phyloP scores from a whole-genome alignment of 805 yeast genomes.

The Candida piceae region DNA sequence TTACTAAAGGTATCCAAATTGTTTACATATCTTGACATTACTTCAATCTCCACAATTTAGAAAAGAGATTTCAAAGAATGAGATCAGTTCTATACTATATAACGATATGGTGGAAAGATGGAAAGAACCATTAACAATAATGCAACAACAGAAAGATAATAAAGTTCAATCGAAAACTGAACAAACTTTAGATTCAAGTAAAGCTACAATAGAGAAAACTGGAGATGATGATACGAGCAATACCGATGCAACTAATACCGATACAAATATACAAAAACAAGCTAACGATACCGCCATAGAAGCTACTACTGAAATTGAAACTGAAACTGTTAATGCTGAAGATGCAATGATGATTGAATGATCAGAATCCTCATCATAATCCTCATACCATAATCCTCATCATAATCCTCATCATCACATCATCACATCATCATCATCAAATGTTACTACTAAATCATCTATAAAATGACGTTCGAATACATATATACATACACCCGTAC shows the following conservation, averaged over 20 bases:
- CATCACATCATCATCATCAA: no score
- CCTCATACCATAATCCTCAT: no score
- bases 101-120: slow-evolving; percentile 75
- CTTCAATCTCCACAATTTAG: slow-evolving; percentile 50
- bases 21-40: slow-evolving; percentile 73
- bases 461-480: no score
- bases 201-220: not conserved
- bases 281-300: no score
- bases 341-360: no score
- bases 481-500: no score
- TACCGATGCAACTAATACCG: not conserved
- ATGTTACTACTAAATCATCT: no score
- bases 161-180: not conserved
- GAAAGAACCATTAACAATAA: slow-evolving; percentile 36
- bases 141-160: slow-evolving; percentile 2
- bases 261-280: not conserved
- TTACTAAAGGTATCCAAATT: slow-evolving; percentile 63
- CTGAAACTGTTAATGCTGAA: no score
- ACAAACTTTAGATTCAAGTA: not conserved
- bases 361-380: no score
- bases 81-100: slow-evolving; percentile 54
- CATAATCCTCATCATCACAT: no score
- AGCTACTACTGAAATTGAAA: no score
- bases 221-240: no score
- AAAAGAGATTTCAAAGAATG: slow-evolving; percentile 49